phyloP scores from a whole-genome alignment of 495 filamentous ascomycete genomes.

The Aspergillus incahuasiensis region DNA sequence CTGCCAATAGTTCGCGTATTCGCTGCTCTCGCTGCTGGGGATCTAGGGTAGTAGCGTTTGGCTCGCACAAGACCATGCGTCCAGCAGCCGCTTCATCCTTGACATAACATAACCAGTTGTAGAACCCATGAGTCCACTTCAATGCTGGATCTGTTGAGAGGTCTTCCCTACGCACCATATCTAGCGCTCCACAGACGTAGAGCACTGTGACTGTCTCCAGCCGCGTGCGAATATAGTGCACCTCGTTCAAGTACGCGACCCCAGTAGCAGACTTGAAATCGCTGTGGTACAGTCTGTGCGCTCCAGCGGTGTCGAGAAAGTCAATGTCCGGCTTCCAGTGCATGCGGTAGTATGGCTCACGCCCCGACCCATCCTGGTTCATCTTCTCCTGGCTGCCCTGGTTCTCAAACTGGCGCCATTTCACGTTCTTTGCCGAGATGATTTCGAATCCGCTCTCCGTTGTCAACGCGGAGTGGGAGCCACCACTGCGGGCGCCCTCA shows the following conservation, averaged over 20 bases:
- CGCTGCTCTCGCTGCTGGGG: not conserved
- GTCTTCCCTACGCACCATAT: not conserved
- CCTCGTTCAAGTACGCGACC: not conserved
- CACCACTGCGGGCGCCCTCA: not conserved
- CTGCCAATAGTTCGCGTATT: not conserved
- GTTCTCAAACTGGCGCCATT: not conserved
- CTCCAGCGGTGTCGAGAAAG: not conserved
- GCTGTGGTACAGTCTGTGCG: not conserved
- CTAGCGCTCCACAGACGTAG: not conserved
- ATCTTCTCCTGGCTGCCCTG: not conserved
- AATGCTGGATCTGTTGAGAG: not conserved
- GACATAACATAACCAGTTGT: not conserved
- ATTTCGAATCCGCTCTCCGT: not conserved
- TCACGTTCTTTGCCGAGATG: not conserved
- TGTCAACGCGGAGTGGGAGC: too few species aligned
- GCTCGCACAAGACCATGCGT: not conserved
- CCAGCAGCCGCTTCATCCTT: not conserved
- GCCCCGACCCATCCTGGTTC: not conserved
- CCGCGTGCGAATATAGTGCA: not conserved
- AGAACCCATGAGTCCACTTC: not conserved
- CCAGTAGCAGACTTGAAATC: not conserved
- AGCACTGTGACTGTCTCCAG: not conserved
- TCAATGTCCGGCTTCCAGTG: conserved; percentile 36
- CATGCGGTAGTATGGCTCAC: conserved; percentile 21
- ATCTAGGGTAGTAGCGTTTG: not conserved